Conservation (phyloP, 805 yeast genomes). For the Pichia cephalocereana region DNA sequence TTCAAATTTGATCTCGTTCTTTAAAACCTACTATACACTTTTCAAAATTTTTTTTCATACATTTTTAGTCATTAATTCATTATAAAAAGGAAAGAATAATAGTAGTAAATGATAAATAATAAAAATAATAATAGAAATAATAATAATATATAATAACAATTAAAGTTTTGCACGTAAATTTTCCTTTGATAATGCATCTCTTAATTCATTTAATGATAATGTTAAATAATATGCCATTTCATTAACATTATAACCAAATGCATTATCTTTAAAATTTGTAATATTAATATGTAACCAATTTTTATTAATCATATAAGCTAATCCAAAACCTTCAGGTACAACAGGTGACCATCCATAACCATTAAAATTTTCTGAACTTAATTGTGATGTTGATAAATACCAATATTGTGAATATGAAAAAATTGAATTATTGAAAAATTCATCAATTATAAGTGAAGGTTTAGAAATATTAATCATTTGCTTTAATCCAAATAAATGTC, state of each 20-base stretch:
- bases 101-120: too few relatives aligned
- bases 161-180: constrained; percentile 19
- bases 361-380: constrained; percentile 75
- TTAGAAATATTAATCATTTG: constrained; percentile 50
- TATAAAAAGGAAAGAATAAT: neutral
- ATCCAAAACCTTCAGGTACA: constrained; percentile 85
- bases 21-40: too few relatives aligned
- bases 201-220: constrained; percentile 76
- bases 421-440: constrained; percentile 65
- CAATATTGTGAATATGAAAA: constrained; percentile 72
- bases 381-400: constrained; percentile 84
- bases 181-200: constrained; percentile 40
- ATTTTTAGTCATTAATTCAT: neutral
- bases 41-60: neutral
- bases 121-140: neutral
- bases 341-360: constrained; percentile 97
- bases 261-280: constrained; percentile 57
- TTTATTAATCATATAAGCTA: constrained; percentile 85
- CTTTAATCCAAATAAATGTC: constrained; percentile 86
- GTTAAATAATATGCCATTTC: constrained; percentile 59
- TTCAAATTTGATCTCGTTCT: too few relatives aligned
- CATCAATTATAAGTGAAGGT: constrained; percentile 38
- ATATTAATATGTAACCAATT: constrained; percentile 83
- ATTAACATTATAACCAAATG: constrained; percentile 45
- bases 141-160: neutral